A percentile compares a stretch with the other conserved stretches of the same genome.
phyloP scores from a whole-genome alignment of 306 rosid species.

The Lagenaria siceraria region DNA sequence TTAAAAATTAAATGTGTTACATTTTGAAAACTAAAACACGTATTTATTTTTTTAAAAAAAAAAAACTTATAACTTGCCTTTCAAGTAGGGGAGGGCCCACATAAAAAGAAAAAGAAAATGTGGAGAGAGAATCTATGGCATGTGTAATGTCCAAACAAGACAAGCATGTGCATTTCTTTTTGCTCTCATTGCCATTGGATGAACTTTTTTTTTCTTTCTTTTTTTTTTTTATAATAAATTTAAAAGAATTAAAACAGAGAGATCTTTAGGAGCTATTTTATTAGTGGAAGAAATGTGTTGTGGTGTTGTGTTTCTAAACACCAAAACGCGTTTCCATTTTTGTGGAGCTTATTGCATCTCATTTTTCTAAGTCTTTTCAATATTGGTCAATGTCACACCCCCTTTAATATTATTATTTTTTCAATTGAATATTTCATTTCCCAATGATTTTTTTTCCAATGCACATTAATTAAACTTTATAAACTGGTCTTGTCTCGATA shows the following conservation, averaged over 20 bases:
- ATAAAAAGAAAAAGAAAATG: not conserved
- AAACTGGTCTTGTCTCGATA: not conserved
- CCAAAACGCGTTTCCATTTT: slow-evolving; percentile 1
- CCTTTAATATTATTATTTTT: no score
- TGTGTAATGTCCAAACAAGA: slow-evolving; percentile 1
- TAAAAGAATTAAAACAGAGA: not conserved
- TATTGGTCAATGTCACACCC: not conserved
- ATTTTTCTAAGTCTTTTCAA: not conserved
- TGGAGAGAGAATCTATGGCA: not conserved
- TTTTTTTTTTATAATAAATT: no score
- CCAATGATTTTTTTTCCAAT: not conserved
- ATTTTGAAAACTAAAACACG: no score
- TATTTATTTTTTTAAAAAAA: no score
- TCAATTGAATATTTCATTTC: not conserved
- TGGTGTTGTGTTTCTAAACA: not conserved
- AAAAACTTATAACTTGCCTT: not conserved
- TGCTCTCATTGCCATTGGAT: not conserved
- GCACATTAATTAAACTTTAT: not conserved
- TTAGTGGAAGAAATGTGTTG: slow-evolving; percentile 6
- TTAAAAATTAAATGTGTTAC: no score
- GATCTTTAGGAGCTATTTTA: not conserved
- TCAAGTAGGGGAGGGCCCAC: not conserved
- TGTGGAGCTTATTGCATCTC: not conserved
- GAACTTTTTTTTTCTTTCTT: not conserved
- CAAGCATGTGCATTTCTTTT: not conserved